These are phyloP conservation scores for Ophiobolus disseminans DNA, from an alignment of 2,329 filamentous ascomycete genomes.

Conservation along the genomic window DNA sequence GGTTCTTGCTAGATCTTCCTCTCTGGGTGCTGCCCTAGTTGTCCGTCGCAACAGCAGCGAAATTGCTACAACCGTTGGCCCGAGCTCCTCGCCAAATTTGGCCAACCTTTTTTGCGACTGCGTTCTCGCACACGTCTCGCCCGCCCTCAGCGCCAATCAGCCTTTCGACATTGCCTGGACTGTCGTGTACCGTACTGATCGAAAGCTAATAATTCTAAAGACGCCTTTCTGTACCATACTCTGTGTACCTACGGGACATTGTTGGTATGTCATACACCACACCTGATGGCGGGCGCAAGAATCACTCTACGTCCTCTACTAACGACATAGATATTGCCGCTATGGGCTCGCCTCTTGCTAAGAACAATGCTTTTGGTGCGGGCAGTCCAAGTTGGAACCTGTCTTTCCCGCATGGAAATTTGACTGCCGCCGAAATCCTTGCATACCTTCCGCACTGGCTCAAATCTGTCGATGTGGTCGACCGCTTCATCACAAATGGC, in stretches of 20 bases:
- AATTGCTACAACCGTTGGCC: slow-evolving; percentile 7
- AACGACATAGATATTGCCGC: neutral
- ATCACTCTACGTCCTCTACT: too few species aligned
- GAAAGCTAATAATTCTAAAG: too few species aligned
- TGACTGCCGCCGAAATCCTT: slow-evolving; percentile 35
- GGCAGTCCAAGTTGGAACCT: slow-evolving; percentile 28
- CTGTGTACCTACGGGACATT: too few species aligned
- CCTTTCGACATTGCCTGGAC: too few species aligned
- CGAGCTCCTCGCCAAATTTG: slow-evolving; percentile 14
- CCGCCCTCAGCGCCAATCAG: neutral
- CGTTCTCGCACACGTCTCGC: neutral
- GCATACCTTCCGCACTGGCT: slow-evolving; percentile 36
- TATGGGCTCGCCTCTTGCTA: slow-evolving; percentile 7
- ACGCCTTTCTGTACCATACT: too few species aligned
- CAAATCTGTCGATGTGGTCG: slow-evolving; percentile 32
- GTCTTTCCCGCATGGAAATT: slow-evolving; percentile 30
- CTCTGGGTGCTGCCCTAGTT: too few species aligned
- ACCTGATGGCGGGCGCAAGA: too few species aligned
- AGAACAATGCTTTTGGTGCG: slow-evolving; percentile 31
- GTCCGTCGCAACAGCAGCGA: slow-evolving; percentile 11
- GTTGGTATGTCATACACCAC: too few species aligned
- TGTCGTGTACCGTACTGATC: too few species aligned
- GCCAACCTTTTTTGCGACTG: slow-evolving; percentile 2
- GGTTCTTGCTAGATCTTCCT: too few species aligned
- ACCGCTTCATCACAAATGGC: slow-evolving; percentile 32